phyloP scores from a whole-genome alignment of 148 eudicot species.

The Heliamphora exappendiculata region DNA sequence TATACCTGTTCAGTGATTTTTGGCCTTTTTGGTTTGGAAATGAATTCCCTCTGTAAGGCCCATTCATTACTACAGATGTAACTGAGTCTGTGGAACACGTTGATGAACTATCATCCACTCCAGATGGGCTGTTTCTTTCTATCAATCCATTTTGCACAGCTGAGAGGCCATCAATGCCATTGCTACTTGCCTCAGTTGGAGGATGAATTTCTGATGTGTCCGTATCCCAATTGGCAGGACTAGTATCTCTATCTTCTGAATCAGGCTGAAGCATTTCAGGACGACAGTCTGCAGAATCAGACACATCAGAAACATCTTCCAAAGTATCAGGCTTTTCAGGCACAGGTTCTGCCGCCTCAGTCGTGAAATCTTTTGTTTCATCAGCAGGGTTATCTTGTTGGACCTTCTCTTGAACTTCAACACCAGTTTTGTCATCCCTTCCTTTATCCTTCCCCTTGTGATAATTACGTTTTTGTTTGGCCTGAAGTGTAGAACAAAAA shows the following conservation, averaged over 20 bases:
- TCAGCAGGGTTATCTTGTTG: constrained; percentile 26
- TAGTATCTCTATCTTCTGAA: constrained; percentile 65
- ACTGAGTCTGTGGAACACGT: constrained; percentile 79
- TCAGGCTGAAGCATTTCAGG: constrained; percentile 51
- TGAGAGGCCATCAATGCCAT: constrained; percentile 37
- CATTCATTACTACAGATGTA: constrained; percentile 47
- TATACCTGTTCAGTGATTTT: constrained; percentile 56
- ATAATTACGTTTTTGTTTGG: constrained; percentile 77
- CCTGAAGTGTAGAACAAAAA: constrained; percentile 31
- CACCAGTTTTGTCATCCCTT: constrained; percentile 53
- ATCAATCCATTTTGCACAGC: constrained; percentile 47
- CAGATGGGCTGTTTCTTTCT: constrained; percentile 41
- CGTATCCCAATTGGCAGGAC: constrained; percentile 75
- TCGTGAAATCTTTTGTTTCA: constrained; percentile 25
- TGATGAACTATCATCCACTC: constrained; percentile 78
- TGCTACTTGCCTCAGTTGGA: constrained; percentile 45
- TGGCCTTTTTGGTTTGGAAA: constrained; percentile 35
- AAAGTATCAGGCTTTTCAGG: constrained; percentile 47
- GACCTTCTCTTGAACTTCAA: constrained; percentile 31
- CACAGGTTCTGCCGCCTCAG: constrained; percentile 28
- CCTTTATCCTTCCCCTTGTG: constrained; percentile 77
- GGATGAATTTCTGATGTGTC: constrained; percentile 59
- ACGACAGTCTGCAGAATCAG: constrained; percentile 61
- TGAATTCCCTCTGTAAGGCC: constrained; percentile 38
- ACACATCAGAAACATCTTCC: constrained; percentile 68